Evolutionary conservation across 2,329 filamentous ascomycete species (phyloP).

Genomic region (Hypomyces rosellus): DNA sequence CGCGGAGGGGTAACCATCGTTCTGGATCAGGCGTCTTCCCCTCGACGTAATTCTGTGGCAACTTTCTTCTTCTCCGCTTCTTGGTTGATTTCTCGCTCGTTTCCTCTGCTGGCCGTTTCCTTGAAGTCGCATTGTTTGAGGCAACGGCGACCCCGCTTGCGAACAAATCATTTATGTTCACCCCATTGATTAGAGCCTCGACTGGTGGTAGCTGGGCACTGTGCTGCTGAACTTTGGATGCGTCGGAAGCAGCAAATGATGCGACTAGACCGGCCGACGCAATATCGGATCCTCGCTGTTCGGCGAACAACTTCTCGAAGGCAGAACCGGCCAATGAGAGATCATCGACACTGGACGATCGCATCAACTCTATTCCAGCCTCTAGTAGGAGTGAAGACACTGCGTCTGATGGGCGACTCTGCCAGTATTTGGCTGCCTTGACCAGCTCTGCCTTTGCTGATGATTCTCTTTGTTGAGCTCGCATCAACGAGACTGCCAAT

Average conservation of each 20-base stretch:
- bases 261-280: conserved; percentile 82
- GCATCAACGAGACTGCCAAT: conserved; percentile 72
- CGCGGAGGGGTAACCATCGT: conserved; percentile 84
- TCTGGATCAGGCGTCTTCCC: conserved; percentile 81
- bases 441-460: conserved; percentile 68
- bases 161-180: conserved; percentile 59
- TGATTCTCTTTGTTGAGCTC: conserved; percentile 63
- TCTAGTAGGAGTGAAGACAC: conserved; percentile 67
- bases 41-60: conserved; percentile 69
- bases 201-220: conserved; percentile 55
- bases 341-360: conserved; percentile 64
- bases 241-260: conserved; percentile 60
- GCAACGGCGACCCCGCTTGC: conserved; percentile 53
- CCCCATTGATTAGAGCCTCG: conserved; percentile 51
- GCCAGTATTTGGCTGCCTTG: conserved; percentile 78
- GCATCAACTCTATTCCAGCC: conserved; percentile 75
- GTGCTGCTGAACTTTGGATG: conserved; percentile 48
- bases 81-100: conserved; percentile 40
- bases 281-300: conserved; percentile 60
- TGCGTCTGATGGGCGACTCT: conserved; percentile 41
- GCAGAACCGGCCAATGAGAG: conserved; percentile 66
- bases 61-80: conserved; percentile 53
- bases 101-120: conserved; percentile 43
- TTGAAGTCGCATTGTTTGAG: conserved; percentile 29
- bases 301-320: conserved; percentile 64